Evolutionary conservation across 495 filamentous ascomycete species (phyloP).

Genomic region (Trichocladium uniseriatum): DNA sequence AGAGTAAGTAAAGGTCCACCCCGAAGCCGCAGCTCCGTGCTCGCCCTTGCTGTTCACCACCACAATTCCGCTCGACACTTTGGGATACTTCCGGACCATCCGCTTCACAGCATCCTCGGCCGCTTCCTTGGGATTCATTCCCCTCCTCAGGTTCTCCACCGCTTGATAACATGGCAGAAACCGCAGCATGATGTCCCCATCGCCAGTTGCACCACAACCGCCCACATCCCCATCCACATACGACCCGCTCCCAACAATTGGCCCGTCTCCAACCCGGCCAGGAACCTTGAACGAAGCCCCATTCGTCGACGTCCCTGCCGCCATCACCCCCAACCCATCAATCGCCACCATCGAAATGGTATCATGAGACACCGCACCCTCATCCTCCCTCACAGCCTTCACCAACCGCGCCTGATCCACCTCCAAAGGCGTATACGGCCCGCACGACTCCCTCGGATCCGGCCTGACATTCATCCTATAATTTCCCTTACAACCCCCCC

Average conservation of each 20-base stretch:
- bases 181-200: constrained; percentile 45
- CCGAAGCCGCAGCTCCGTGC: constrained; percentile 38
- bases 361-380: constrained; percentile 26
- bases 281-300: constrained; percentile 40
- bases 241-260: constrained; percentile 39
- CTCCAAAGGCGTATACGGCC: constrained; percentile 31
- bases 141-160: constrained; percentile 37
- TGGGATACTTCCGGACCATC: constrained; percentile 38
- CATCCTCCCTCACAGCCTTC: too few species aligned
- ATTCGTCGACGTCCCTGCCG: constrained; percentile 41
- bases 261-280: constrained; percentile 40
- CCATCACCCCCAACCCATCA: constrained; percentile 30
- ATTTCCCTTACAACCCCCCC: constrained; percentile 30
- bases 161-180: constrained; percentile 43
- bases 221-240: constrained; percentile 43
- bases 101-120: constrained; percentile 37
- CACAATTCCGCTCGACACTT: constrained; percentile 35
- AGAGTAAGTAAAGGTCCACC: constrained; percentile 41
- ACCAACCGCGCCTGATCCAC: background rate
- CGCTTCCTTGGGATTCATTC: constrained; percentile 32
- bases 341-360: constrained; percentile 42
- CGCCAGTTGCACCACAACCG: constrained; percentile 41
- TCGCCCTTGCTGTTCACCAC: constrained; percentile 34
- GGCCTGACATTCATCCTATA: constrained; percentile 34
- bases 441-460: constrained; percentile 28